A percentile compares a stretch with the other conserved stretches of the same genome.
Evolutionary conservation across 2,329 filamentous ascomycete species (phyloP).

Genomic region (Claviceps sorghi): DNA sequence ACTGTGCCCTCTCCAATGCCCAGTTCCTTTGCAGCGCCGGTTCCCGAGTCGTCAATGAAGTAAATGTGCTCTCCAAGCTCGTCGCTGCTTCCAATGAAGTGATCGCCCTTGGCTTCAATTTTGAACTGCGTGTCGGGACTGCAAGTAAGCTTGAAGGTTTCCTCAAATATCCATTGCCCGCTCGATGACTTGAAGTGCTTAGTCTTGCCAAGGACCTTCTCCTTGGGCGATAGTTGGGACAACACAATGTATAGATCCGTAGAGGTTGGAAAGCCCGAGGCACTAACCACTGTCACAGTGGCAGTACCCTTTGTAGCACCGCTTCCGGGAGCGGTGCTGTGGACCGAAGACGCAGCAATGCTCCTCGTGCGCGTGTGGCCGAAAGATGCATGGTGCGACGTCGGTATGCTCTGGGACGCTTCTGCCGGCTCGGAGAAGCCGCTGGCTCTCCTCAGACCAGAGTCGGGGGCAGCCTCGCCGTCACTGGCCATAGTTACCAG

Average conservation of each 20-base stretch:
- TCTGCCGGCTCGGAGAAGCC: conserved; percentile 21
- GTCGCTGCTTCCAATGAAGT: conserved; percentile 70
- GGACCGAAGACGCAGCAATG: conserved; percentile 49
- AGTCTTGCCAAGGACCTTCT: conserved; percentile 78
- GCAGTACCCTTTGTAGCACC: conserved; percentile 58
- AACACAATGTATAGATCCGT: conserved; percentile 68
- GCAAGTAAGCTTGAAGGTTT: conserved; percentile 65
- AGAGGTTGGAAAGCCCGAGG: conserved; percentile 59
- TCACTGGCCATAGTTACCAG: conserved; percentile 14
- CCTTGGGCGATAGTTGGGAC: conserved; percentile 51
- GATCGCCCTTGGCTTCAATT: conserved; percentile 70
- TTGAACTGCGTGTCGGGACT: conserved; percentile 76
- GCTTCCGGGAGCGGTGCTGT: conserved; percentile 43
- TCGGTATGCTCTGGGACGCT: conserved; percentile 12
- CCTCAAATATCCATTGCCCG: conserved; percentile 56
- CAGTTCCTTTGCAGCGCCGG: conserved; percentile 56
- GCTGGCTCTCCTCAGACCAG: conserved; percentile 27
- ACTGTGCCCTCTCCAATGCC: conserved; percentile 60
- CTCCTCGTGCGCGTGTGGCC: conserved; percentile 41
- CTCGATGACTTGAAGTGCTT: conserved; percentile 67
- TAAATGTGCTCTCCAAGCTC: conserved; percentile 76
- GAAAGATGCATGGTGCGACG: conserved; percentile 14
- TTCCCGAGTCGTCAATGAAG: conserved; percentile 70
- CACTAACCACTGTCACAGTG: conserved; percentile 64
- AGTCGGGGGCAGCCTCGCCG: conserved; percentile 18